Percentiles rank a stretch among this genome's conserved stretches.
phyloP scores from a whole-genome alignment of 805 yeast species.

The Torulaspora delbrueckii region DNA sequence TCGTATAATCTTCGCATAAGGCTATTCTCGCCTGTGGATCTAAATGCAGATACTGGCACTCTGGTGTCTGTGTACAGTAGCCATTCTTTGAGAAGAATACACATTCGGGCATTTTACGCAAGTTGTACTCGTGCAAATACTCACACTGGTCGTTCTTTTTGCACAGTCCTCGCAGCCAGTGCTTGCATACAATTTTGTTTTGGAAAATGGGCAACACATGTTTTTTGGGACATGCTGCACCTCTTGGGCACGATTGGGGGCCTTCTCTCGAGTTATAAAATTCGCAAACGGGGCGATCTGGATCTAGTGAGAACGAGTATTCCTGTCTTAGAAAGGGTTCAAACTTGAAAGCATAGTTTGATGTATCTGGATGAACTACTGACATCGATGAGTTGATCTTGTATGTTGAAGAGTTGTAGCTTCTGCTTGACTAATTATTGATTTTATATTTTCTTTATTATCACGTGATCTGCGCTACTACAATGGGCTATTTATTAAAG shows the following conservation, averaged over 20 bases:
- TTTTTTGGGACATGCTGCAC: slow-evolving; percentile 78
- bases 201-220: slow-evolving; percentile 65
- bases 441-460: neutral
- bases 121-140: slow-evolving; percentile 88
- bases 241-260: slow-evolving; percentile 65
- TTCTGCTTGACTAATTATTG: neutral
- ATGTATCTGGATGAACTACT: slow-evolving; percentile 39
- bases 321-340: slow-evolving; percentile 80
- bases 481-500: neutral
- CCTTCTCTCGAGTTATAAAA: slow-evolving; percentile 54
- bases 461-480: neutral
- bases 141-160: slow-evolving; percentile 96
- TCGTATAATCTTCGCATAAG: slow-evolving; percentile 73
- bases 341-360: slow-evolving; percentile 52
- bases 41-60: slow-evolving; percentile 86
- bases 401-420: neutral
- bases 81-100: slow-evolving; percentile 75
- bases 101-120: slow-evolving; percentile 96
- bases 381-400: slow-evolving; percentile 28
- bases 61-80: slow-evolving; percentile 87
- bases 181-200: slow-evolving; percentile 90
- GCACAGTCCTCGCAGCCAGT: slow-evolving; percentile 96
- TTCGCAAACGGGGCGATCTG: slow-evolving; percentile 84
- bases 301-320: slow-evolving; percentile 76
- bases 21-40: slow-evolving; percentile 89